Percentiles rank a stretch among this genome's conserved stretches.
Conservation (phyloP, 257 asterid species). For the Nicotiana paniculata region DNA sequence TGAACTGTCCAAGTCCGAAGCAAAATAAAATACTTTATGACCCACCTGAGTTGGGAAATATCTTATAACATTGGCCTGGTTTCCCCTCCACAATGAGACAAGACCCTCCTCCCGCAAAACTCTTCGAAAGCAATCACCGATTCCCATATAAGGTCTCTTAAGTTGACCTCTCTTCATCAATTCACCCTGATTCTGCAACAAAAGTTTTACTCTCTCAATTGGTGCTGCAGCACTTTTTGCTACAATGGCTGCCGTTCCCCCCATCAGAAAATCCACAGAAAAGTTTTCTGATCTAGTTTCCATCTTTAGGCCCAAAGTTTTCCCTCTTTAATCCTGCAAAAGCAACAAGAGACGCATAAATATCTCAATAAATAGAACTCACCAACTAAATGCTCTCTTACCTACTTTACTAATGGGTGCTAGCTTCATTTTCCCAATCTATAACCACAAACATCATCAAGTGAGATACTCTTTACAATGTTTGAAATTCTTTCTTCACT, state of each 20-base stretch:
- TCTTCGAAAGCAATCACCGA: constrained; percentile 65
- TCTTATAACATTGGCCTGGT: constrained; percentile 91
- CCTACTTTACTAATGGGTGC: neutral
- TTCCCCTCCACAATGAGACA: constrained; percentile 89
- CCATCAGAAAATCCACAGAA: constrained; percentile 69
- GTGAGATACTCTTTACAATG: neutral
- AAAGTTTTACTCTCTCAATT: constrained; percentile 92
- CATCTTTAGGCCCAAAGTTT: constrained; percentile 45
- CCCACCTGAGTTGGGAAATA: constrained; percentile 93
- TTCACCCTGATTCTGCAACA: constrained; percentile 97
- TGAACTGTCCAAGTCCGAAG: neutral
- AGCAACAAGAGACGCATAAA: neutral
- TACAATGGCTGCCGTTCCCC: constrained; percentile 71
- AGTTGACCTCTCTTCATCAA: constrained; percentile 78
- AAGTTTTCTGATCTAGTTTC: constrained; percentile 51
- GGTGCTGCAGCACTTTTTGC: constrained; percentile 92
- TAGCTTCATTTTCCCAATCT: neutral
- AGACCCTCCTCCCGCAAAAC: constrained; percentile 72
- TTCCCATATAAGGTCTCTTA: constrained; percentile 62
- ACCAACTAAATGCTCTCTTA: neutral
- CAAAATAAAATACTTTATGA: no score
- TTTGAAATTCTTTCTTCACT: neutral
- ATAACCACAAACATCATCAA: neutral
- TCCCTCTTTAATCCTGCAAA: constrained; percentile 31
- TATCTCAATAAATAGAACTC: constrained; percentile 2